phyloP scores from a whole-genome alignment of 352 stramenopile genomes.

The Globisporangium yorkense region DNA sequence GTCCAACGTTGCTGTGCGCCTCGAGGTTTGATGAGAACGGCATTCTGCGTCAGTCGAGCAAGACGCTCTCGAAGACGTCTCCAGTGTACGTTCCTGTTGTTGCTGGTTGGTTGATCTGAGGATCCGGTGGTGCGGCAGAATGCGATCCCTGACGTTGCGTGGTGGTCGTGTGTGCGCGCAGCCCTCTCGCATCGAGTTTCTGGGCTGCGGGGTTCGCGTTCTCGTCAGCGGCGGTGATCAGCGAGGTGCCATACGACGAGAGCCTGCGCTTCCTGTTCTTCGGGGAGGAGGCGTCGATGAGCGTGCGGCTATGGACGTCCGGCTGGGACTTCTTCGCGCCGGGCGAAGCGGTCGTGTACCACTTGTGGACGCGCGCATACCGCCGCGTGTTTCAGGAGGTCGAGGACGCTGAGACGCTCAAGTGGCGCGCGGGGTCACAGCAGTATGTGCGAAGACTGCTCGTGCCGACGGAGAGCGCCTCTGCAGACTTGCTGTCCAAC shows the following conservation, averaged over 20 bases:
- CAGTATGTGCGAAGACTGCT: constrained; percentile 26
- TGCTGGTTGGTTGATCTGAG: neutral
- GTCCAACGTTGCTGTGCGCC: constrained; percentile 58
- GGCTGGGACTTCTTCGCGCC: constrained; percentile 92
- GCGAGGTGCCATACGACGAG: constrained; percentile 83
- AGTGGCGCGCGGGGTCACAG: constrained; percentile 18
- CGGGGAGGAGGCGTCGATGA: constrained; percentile 91
- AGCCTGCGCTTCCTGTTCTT: constrained; percentile 90
- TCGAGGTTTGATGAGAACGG: constrained; percentile 45
- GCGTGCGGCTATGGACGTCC: constrained; percentile 83
- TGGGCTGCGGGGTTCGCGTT: constrained; percentile 79
- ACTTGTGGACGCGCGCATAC: constrained; percentile 86
- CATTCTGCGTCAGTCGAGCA: constrained; percentile 56
- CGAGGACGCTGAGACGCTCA: constrained; percentile 27
- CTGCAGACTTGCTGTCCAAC: no score
- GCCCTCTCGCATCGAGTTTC: constrained; percentile 50
- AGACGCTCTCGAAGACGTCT: constrained; percentile 32
- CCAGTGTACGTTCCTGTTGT: constrained; percentile 19
- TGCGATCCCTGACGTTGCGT: neutral
- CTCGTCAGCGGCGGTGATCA: constrained; percentile 36
- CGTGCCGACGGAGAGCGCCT: constrained; percentile 1
- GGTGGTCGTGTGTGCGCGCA: constrained; percentile 11
- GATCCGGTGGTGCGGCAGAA: neutral
- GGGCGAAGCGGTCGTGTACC: constrained; percentile 67
- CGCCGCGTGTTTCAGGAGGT: constrained; percentile 74